phyloP scores from a whole-genome alignment of 345 rosid species.

The Cardiospermum halicacabum region DNA sequence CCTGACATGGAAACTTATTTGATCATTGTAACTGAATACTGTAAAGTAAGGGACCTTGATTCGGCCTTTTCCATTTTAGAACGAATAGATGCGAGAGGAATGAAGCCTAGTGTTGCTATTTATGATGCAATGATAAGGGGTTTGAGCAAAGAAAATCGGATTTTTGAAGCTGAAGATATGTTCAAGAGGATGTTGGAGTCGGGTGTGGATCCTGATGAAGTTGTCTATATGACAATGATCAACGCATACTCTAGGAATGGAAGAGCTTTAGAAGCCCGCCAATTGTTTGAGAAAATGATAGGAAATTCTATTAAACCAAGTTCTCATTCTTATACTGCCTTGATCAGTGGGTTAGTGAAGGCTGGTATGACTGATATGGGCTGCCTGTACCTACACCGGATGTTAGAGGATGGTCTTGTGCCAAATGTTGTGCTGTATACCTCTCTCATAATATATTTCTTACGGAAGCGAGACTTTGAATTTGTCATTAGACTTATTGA shows the following conservation, averaged over 20 bases:
- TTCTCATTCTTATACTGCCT: slow-evolving; percentile 49
- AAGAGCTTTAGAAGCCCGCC: slow-evolving; percentile 41
- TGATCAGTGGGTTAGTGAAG: slow-evolving; percentile 60
- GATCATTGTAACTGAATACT: slow-evolving; percentile 44
- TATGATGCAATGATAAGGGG: slow-evolving; percentile 48
- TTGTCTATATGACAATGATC: slow-evolving; percentile 62
- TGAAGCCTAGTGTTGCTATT: slow-evolving; percentile 57
- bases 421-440: slow-evolving; percentile 54
- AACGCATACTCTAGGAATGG: slow-evolving; percentile 49
- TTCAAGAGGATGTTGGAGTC: slow-evolving; percentile 56
- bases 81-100: slow-evolving; percentile 47
- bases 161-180: slow-evolving; percentile 50
- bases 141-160: slow-evolving; percentile 38
- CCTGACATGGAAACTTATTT: slow-evolving; percentile 52
- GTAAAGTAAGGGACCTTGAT: slow-evolving; percentile 38
- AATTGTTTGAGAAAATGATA: slow-evolving; percentile 53
- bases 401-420: slow-evolving; percentile 54
- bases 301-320: slow-evolving; percentile 40
- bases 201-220: slow-evolving; percentile 66
- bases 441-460: slow-evolving; percentile 44
- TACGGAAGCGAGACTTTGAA: slow-evolving; percentile 46
- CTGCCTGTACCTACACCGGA: slow-evolving; percentile 54
- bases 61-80: slow-evolving; percentile 39
- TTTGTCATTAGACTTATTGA: slow-evolving; percentile 48
- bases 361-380: slow-evolving; percentile 47